Base-by-base conservation (phyloP, 257 asterid genomes). In the Solanum acaule region DNA sequence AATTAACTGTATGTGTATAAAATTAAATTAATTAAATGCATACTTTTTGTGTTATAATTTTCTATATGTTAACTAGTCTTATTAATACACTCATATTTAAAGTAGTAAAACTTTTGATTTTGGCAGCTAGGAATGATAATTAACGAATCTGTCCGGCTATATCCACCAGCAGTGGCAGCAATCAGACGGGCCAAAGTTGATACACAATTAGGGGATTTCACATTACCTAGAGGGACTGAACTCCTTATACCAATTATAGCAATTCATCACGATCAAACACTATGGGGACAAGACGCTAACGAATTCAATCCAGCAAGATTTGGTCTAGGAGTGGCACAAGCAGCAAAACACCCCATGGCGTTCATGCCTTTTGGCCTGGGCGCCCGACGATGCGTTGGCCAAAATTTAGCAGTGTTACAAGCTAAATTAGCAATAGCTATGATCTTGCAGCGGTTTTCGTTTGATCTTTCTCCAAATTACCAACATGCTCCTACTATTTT, bases 331-430 rank as follows among this genome's bases (percentile, higher is more conserved):
- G 86, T 82, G 0, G 86, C 70, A 82, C 86, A 82, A 29, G 86
- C 86, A 82, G 44, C 86, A 10, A 49, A 82, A 49, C 86, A 82
- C 6, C 86, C 86, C 3, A 82, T 82, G 86, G 93, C 91, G 87
- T 95, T 95, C 87, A 87, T 95, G 27, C 98, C 98, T 2, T 95
- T 95, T 59, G 98, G 98, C 5, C 92, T 96, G 0, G 98, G 98
- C 0, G 96, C 98, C 0, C 91, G 98, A 70, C 94, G 95, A 29
- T 95, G 98, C 25, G 94, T 95, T 0, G 98, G 98, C 0, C 98
- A 94, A 72, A 87, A 93, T 3, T 95, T 94, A 83, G 98, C 98
- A 20, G 90, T 94, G 7, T 90, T 95, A 94, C 98, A 95, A 86
- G 98, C 98, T 12, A 95, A 95, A 90, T 92, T 95, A 38, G 94